Conservation (phyloP, 164 flowering plant genomes). For the Akebia trifoliata region DNA sequence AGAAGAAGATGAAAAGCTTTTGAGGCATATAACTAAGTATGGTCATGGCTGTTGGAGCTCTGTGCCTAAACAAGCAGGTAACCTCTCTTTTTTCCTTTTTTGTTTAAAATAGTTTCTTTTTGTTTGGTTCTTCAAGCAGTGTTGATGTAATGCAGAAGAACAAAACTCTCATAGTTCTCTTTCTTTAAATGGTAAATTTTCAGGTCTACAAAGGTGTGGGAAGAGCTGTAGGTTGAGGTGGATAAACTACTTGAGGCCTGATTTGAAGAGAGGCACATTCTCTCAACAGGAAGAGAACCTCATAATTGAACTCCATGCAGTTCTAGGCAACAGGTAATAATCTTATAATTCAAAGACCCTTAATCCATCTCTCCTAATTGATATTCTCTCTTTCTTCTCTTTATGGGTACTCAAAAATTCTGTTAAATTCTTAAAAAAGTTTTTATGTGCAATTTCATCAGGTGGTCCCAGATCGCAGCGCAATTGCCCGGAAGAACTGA, state of each 20-base stretch:
- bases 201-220: slow-evolving; percentile 83
- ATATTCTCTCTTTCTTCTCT: slow-evolving; percentile 1
- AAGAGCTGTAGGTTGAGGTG: slow-evolving; percentile 86
- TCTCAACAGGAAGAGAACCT: slow-evolving; percentile 73
- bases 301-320: slow-evolving; percentile 78
- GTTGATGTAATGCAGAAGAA: neutral
- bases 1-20: slow-evolving; percentile 89
- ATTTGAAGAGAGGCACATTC: slow-evolving; percentile 80
- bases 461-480: slow-evolving; percentile 99
- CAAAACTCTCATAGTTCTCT: slow-evolving; percentile 2
- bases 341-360: no score
- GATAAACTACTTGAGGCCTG: slow-evolving; percentile 89
- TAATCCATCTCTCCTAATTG: no score
- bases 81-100: no score
- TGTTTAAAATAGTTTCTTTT: no score
- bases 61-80: slow-evolving; percentile 88
- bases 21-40: slow-evolving; percentile 67
- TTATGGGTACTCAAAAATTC: no score
- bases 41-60: slow-evolving; percentile 99
- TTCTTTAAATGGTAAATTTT: slow-evolving; percentile 1
- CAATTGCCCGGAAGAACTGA: slow-evolving; percentile 91
- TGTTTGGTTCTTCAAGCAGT: neutral
- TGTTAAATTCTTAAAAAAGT: no score
- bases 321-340: slow-evolving; percentile 88
- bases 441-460: no score